Evolutionary conservation across 177 flowering plant genomes (phyloP), one percentile per base, ranked within the genome.

Genomic region (Vitis hybrid): DNA sequence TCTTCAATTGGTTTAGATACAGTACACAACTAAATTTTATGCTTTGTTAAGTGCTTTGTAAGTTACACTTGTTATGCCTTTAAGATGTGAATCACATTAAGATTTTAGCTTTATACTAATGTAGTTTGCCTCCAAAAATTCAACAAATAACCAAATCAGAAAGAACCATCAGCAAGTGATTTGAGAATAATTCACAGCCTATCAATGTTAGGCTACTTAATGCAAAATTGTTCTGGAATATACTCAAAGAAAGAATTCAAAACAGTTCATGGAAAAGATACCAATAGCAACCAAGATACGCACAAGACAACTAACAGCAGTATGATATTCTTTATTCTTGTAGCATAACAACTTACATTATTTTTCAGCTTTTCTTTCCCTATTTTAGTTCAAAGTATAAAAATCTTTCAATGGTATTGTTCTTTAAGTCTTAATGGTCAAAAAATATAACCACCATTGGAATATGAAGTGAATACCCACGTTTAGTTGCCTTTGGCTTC

Each of bases 401-500:
- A 12, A 6, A 15, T 12, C 17, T 54, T 17, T 59, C 35, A 12
- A 12, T 27, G 8, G 5, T 13, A 11, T 14, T 3, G 41, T 27
- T 27, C 41, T 59, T 59, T 27, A 4, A 59, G 14, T 59, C 30
- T 13, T 27, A 27, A 27, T 27, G 30, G 30, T 27, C 5, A 27
- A 27, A 27, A 27, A 27, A 27, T 3, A 27, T 27, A 27, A 27
- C 30, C 30, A 27, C 30, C 30, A 27, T 0, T 27, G 30, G 30
- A 27, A 27, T 27, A 27, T 14, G 18, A 32, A 66, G 3, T 21
- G 11, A 27, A 49, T 24, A 79, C 85, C 75, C 70, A 83, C 83
- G 49, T 61, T 74, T 67, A 46, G 57, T 51, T 56, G 56, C 58
- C 51, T 71, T 76, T 21, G 68, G 77, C 67, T 74, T 80, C 71